Evolutionary conservation across 768 basidiomycete species (phyloP).

Genomic region (Lentinula edodes): DNA sequence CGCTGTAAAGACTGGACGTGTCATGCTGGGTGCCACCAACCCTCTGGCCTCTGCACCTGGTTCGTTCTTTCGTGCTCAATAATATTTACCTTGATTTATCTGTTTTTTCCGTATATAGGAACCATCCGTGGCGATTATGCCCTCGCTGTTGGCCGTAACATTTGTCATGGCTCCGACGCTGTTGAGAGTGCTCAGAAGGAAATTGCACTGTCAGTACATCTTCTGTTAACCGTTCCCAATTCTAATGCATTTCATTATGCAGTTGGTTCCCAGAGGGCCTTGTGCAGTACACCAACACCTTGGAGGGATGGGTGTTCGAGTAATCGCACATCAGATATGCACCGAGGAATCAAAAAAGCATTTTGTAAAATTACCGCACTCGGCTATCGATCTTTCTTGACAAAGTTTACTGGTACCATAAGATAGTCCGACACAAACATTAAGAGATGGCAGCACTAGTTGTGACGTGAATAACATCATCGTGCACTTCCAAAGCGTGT

Average conservation of each 20-base stretch:
- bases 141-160: constrained; percentile 92
- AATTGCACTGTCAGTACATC: constrained; percentile 70
- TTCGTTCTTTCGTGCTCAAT: constrained; percentile 26
- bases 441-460: constrained; percentile 28
- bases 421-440: not conserved
- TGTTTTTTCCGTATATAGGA: constrained; percentile 36
- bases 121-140: constrained; percentile 96
- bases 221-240: not conserved
- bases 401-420: too few relatives aligned
- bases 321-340: constrained; percentile 22
- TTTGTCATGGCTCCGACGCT: constrained; percentile 88
- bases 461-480: constrained; percentile 56
- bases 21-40: constrained; percentile 96
- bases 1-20: constrained; percentile 92
- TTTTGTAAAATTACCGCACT: not conserved
- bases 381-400: not conserved
- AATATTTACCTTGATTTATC: not conserved
- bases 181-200: constrained; percentile 92
- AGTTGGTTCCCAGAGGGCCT: constrained; percentile 93
- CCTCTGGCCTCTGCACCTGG: constrained; percentile 86
- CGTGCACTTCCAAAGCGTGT: constrained; percentile 48
- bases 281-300: constrained; percentile 60
- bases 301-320: constrained; percentile 79
- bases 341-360: not conserved
- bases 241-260: constrained; percentile 7